Conservation (phyloP, 495 filamentous ascomycete genomes). For the Aspergillus saccharolyticus region DNA sequence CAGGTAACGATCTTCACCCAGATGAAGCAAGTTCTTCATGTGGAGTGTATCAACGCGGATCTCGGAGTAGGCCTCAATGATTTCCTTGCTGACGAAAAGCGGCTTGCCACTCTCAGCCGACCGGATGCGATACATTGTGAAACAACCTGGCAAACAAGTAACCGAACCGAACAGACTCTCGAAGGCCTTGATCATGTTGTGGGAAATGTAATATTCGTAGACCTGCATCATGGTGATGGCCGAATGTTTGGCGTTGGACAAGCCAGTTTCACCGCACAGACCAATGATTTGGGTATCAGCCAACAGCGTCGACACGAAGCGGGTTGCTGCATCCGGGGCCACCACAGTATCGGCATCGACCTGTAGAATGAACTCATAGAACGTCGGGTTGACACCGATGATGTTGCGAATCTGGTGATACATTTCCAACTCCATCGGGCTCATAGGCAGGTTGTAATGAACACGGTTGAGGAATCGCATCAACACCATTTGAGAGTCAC, state of each 20-base stretch:
- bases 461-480: constrained; percentile 99
- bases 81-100: constrained; percentile 87
- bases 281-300: constrained; percentile 88
- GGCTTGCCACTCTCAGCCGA: constrained; percentile 92
- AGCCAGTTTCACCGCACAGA: constrained; percentile 88
- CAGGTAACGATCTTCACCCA: constrained; percentile 88
- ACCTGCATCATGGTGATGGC: constrained; percentile 99
- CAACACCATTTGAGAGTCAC: constrained; percentile 95
- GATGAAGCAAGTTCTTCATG: constrained; percentile 96
- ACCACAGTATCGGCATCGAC: constrained; percentile 98
- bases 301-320: constrained; percentile 87
- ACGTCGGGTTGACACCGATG: constrained; percentile 96
- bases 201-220: constrained; percentile 99
- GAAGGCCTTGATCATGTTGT: constrained; percentile 97
- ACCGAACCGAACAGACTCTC: constrained; percentile 96
- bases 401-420: constrained; percentile 98
- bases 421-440: constrained; percentile 94
- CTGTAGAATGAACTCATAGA: constrained; percentile 96
- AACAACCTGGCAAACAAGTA: constrained; percentile 96
- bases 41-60: constrained; percentile 97
- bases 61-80: constrained; percentile 79
- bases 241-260: constrained; percentile 89
- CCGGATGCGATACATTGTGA: constrained; percentile 96
- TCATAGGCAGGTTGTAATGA: constrained; percentile 95
- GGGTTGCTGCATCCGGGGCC: constrained; percentile 81